phyloP scores from a whole-genome alignment of 1,284 basidiomycete genomes.

The Thelephora terrestris region DNA sequence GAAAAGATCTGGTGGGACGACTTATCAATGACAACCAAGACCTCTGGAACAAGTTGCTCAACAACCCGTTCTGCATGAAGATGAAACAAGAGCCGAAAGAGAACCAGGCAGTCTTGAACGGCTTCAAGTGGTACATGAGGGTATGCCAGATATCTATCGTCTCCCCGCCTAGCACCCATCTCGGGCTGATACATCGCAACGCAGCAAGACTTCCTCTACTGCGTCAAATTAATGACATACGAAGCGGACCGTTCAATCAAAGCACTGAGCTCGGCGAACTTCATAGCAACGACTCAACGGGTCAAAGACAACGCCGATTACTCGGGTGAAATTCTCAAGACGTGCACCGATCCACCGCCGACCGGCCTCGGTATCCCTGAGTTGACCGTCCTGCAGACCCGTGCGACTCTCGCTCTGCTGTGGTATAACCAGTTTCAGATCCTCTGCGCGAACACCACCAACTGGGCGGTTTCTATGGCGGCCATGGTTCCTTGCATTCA shows the following conservation, averaged over 20 bases:
- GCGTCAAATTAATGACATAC: constrained; percentile 2
- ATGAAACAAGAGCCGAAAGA: too few relatives aligned
- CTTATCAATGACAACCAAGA: too few relatives aligned
- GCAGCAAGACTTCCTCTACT: too few relatives aligned
- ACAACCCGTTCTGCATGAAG: too few relatives aligned
- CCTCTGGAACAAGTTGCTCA: too few relatives aligned
- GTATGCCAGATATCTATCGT: too few relatives aligned
- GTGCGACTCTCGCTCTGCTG: constrained; percentile 1
- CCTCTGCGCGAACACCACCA: not conserved
- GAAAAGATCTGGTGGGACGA: too few relatives aligned
- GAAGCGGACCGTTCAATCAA: constrained; percentile 1
- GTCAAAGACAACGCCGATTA: constrained; percentile 1
- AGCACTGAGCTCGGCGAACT: not conserved
- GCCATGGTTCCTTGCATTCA: constrained; percentile 8
- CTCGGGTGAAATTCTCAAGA: not conserved
- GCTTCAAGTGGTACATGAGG: too few relatives aligned
- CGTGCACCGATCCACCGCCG: not conserved
- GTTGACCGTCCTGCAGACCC: not conserved
- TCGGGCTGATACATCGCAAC: too few relatives aligned
- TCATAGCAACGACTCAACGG: not conserved
- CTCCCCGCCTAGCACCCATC: too few relatives aligned
- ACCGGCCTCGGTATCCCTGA: constrained; percentile 2
- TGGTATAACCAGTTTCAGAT: constrained; percentile 4
- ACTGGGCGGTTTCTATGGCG: constrained; percentile 2
- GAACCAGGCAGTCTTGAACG: too few relatives aligned